phyloP scores from a whole-genome alignment of 75 land plant genomes.

The Gnetum montanum region DNA sequence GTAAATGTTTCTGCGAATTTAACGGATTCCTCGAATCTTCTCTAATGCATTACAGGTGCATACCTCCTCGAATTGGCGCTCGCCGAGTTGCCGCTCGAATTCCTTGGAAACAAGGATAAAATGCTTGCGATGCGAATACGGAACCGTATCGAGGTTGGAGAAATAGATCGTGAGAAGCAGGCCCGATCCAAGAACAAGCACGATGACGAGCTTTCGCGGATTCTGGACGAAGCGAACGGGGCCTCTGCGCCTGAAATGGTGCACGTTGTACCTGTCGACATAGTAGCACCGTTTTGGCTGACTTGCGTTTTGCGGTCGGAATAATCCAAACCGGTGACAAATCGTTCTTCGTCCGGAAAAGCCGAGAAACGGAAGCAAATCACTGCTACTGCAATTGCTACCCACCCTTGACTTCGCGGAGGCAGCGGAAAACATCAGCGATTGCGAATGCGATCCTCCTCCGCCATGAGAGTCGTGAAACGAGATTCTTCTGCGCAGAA shows the following conservation, averaged over 20 bases:
- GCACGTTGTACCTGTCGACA: conserved; percentile 44
- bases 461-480: too few species aligned
- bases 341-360: background rate
- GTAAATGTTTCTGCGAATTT: background rate
- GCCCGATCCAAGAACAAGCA: conserved; percentile 41
- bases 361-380: background rate
- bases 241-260: conserved; percentile 53
- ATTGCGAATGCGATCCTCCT: too few species aligned
- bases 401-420: too few species aligned
- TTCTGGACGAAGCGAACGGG: conserved; percentile 33
- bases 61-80: conserved; percentile 46
- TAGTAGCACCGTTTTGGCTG: conserved; percentile 44
- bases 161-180: conserved; percentile 38
- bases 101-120: conserved; percentile 60
- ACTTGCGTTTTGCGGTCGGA: background rate
- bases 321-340: background rate
- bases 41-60: conserved; percentile 1
- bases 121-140: conserved; percentile 85
- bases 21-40: background rate
- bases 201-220: conserved; percentile 30
- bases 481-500: too few species aligned
- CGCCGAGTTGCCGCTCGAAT: conserved; percentile 61
- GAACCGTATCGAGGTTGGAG: conserved; percentile 72
- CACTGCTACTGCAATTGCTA: too few species aligned
- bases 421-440: too few species aligned